Conservation (phyloP, 441 rosid genomes). For the Biscutella laevigata region DNA sequence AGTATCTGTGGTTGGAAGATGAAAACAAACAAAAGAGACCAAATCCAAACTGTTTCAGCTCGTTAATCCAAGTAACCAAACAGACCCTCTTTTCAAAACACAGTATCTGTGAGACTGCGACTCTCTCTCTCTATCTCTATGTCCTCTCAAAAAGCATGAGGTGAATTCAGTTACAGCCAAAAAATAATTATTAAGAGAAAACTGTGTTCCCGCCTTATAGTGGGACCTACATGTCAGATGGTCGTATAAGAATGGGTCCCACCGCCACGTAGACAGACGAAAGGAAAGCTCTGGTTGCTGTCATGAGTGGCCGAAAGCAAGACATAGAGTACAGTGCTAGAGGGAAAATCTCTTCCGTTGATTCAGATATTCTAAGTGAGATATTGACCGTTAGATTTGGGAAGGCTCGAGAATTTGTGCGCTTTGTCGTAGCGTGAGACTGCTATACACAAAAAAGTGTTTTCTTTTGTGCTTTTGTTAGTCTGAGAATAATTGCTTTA, state of each 20-base stretch:
- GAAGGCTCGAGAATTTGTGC: constrained; percentile 34
- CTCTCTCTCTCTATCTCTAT: constrained; percentile 1
- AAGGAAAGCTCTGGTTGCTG: constrained; percentile 30
- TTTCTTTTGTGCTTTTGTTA: constrained; percentile 22
- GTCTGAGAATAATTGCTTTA: constrained; percentile 32
- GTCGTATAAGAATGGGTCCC: constrained; percentile 27
- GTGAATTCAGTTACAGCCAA: constrained; percentile 21
- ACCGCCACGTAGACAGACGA: constrained; percentile 32
- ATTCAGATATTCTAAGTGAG: not conserved
- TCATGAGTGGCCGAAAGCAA: constrained; percentile 62
- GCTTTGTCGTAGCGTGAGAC: constrained; percentile 31
- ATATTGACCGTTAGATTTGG: constrained; percentile 30
- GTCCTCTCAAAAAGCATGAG: constrained; percentile 16
- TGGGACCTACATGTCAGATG: constrained; percentile 21
- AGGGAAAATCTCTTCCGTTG: constrained; percentile 26
- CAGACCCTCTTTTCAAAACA: constrained; percentile 18
- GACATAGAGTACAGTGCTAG: constrained; percentile 43
- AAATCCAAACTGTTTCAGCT: constrained; percentile 12
- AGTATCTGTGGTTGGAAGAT: constrained; percentile 14
- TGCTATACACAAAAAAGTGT: constrained; percentile 31
- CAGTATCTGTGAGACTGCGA: constrained; percentile 18
- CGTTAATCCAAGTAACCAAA: constrained; percentile 5
- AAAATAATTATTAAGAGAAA: constrained; percentile 3
- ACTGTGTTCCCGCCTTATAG: constrained; percentile 39
- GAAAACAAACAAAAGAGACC: constrained; percentile 20